phyloP scores from a whole-genome alignment of 1,139 yeast genomes.

The Candida sojae region DNA sequence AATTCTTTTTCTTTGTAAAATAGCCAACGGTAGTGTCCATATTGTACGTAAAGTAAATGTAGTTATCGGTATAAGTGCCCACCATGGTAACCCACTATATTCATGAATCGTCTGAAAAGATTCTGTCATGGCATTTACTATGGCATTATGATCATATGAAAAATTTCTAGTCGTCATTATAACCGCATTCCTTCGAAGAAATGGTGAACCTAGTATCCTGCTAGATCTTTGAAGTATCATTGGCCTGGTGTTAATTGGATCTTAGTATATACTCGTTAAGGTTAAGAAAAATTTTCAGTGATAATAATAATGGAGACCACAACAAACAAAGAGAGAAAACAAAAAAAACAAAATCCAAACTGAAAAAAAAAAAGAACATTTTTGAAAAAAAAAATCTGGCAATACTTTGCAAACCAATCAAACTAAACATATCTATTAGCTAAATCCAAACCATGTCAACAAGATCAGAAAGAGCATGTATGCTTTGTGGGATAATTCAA shows the following conservation, averaged over 20 bases:
- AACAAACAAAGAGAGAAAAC: slow-evolving; percentile 1
- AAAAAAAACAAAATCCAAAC: slow-evolving; percentile 1
- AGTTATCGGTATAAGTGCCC: slow-evolving; percentile 72
- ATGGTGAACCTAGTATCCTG: not conserved
- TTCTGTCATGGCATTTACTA: slow-evolving; percentile 40
- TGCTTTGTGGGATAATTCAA: slow-evolving; percentile 94
- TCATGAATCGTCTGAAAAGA: slow-evolving; percentile 52
- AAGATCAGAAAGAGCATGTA: slow-evolving; percentile 89
- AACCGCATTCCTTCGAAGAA: not conserved
- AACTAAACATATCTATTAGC: not conserved
- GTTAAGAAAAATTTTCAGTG: not conserved
- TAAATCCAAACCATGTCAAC: slow-evolving; percentile 43
- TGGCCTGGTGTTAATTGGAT: not conserved
- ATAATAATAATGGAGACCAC: not conserved
- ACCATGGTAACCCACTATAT: slow-evolving; percentile 75
- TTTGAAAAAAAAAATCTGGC: not conserved
- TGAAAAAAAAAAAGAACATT: not conserved
- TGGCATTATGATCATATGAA: slow-evolving; percentile 16
- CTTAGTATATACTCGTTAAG: not conserved
- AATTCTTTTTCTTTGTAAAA: slow-evolving; percentile 66
- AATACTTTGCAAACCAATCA: not conserved
- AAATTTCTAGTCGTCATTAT: slow-evolving; percentile 9
- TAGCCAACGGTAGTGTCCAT: slow-evolving; percentile 78
- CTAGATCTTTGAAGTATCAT: not conserved
- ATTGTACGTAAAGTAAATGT: slow-evolving; percentile 65